These are phyloP conservation scores for Lichtheimia ramosa DNA, from an alignment of 371 early-diverging fungal species.

Conservation along the genomic window DNA sequence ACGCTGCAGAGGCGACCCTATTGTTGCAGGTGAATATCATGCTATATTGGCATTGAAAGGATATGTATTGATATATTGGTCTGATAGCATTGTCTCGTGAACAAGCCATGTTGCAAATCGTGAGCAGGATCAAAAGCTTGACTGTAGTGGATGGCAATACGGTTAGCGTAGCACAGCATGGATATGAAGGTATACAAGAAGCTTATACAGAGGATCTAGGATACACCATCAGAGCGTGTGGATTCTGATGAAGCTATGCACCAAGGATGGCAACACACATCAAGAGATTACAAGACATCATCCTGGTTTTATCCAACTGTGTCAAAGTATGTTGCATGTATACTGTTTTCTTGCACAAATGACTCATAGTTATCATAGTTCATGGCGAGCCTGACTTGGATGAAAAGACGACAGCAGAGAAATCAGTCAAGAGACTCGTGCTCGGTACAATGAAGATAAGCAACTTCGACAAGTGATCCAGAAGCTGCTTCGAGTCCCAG, in stretches of 20 bases:
- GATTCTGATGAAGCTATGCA: slow-evolving; percentile 71
- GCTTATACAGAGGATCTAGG: slow-evolving; percentile 7
- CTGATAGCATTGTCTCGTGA: slow-evolving; percentile 23
- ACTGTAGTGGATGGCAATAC: slow-evolving; percentile 41
- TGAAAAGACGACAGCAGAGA: slow-evolving; percentile 16
- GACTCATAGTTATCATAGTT: slow-evolving; percentile 11
- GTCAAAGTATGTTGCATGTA: slow-evolving; percentile 35
- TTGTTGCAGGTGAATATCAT: slow-evolving; percentile 16
- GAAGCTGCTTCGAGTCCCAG: slow-evolving; percentile 35
- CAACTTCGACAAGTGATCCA: slow-evolving; percentile 40
- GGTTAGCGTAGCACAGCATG: slow-evolving; percentile 14
- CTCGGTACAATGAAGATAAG: slow-evolving; percentile 48
- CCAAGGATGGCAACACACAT: slow-evolving; percentile 37
- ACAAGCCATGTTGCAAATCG: slow-evolving; percentile 23
- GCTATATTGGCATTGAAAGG: slow-evolving; percentile 18
- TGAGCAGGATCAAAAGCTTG: slow-evolving; percentile 34
- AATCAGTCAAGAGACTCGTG: slow-evolving; percentile 43
- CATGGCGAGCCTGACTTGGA: slow-evolving; percentile 60
- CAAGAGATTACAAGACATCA: slow-evolving; percentile 42
- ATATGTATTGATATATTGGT: not conserved
- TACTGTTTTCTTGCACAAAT: not conserved
- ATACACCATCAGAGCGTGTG: slow-evolving; percentile 51
- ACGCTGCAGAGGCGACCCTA: slow-evolving; percentile 53
- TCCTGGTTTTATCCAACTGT: slow-evolving; percentile 59
- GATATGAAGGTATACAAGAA: not conserved